These are phyloP conservation scores for Zymoseptoria passerinii DNA, from an alignment of 2,329 filamentous ascomycete genomes.

Conservation along the genomic window DNA sequence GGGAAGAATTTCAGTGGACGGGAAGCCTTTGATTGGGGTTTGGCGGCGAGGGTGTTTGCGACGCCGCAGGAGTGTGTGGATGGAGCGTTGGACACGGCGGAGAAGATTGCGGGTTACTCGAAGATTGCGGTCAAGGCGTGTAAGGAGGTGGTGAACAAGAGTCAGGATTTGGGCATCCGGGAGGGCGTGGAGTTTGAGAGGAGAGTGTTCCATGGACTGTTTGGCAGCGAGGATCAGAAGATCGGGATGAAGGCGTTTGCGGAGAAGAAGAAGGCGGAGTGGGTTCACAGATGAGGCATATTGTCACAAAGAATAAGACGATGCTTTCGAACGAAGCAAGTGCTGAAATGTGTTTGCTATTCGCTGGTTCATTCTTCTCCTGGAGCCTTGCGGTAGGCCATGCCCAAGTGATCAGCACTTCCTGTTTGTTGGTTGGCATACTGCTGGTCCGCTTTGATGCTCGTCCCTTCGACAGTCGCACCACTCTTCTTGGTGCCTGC, in stretches of 20 bases:
- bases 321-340: background rate
- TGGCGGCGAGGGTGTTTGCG: constrained; percentile 74
- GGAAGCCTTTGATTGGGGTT: constrained; percentile 82
- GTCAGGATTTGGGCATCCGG: constrained; percentile 76
- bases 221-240: constrained; percentile 95
- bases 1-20: constrained; percentile 74
- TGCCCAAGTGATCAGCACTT: constrained; percentile 25
- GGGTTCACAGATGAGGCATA: constrained; percentile 56
- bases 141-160: constrained; percentile 99
- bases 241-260: constrained; percentile 89
- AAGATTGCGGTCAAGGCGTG: constrained; percentile 78
- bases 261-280: constrained; percentile 87
- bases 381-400: constrained; percentile 20
- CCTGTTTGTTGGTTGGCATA: constrained; percentile 24
- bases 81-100: constrained; percentile 71
- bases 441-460: constrained; percentile 21
- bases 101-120: constrained; percentile 80
- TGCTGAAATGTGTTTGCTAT: background rate
- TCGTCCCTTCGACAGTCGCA: constrained; percentile 19
- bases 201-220: constrained; percentile 83
- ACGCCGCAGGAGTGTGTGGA: constrained; percentile 75
- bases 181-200: constrained; percentile 91
- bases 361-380: background rate
- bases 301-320: background rate
- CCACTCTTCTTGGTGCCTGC: constrained; percentile 17